Evolutionary conservation across 306 rosid species (phyloP).

Genomic region (Prunus mongolica): DNA sequence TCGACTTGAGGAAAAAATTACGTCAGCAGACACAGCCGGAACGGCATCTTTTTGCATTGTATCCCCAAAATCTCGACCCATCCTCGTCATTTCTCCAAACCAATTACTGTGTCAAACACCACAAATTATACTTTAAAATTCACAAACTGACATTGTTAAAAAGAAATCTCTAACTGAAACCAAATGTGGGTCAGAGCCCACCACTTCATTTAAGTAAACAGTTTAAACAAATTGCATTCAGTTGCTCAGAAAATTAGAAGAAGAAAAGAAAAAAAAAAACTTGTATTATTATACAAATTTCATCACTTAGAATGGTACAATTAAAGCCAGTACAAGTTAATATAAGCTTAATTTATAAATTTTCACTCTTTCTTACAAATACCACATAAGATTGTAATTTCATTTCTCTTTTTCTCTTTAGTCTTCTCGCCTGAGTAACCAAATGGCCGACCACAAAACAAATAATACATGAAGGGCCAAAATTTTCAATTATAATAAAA

Average conservation of each 20-base stretch:
- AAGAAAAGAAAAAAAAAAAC: background rate
- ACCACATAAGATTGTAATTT: slow-evolving; percentile 1
- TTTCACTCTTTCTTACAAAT: background rate
- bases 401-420: too few species aligned
- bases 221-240: background rate
- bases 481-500: background rate
- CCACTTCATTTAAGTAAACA: background rate
- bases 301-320: slow-evolving; percentile 3
- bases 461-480: slow-evolving; percentile 5
- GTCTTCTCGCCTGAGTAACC: background rate
- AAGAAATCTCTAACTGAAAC: background rate
- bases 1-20: slow-evolving; percentile 67
- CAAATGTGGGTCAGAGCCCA: background rate
- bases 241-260: background rate
- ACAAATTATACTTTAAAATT: slow-evolving; percentile 13
- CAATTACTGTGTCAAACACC: slow-evolving; percentile 41
- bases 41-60: slow-evolving; percentile 63
- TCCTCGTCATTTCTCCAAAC: slow-evolving; percentile 61
- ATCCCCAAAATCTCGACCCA: slow-evolving; percentile 64
- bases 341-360: background rate
- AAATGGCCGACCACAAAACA: background rate
- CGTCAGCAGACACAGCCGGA: slow-evolving; percentile 74
- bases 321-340: slow-evolving; percentile 1
- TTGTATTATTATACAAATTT: background rate
- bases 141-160: background rate